Conservation (phyloP, 78 protist genomes). For the Thecamonas trahens region DNA sequence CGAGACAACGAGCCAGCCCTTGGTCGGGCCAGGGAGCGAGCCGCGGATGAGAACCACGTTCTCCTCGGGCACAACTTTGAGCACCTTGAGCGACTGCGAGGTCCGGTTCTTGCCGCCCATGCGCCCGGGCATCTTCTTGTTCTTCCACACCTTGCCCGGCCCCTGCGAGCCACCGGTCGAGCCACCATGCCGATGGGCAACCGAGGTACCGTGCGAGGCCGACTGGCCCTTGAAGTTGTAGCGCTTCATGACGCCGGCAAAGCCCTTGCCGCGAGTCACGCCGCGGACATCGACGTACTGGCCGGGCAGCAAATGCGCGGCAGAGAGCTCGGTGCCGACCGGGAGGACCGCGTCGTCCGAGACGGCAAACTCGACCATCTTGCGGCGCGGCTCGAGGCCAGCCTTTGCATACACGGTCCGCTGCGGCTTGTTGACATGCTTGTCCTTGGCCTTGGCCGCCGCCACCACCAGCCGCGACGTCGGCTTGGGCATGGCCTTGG, state of each 20-base stretch:
- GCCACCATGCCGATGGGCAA: conserved; percentile 47
- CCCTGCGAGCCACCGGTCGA: conserved; percentile 50
- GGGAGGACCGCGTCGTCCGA: conserved; percentile 46
- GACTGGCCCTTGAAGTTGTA: conserved; percentile 54
- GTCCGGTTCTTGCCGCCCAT: conserved; percentile 44
- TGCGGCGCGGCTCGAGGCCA: conserved; percentile 43
- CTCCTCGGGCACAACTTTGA: conserved; percentile 15
- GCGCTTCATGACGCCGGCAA: conserved; percentile 62
- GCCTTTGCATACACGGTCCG: conserved; percentile 30
- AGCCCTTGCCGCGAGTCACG: conserved; percentile 61
- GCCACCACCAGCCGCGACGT: too few species aligned
- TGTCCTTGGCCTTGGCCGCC: conserved; percentile 31
- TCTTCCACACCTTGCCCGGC: conserved; percentile 45
- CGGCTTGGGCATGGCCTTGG: too few species aligned
- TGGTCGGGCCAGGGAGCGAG: conserved; percentile 46
- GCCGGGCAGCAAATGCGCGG: conserved; percentile 65
- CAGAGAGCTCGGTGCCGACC: conserved; percentile 38
- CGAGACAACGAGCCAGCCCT: conserved; percentile 8
- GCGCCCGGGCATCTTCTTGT: conserved; percentile 68
- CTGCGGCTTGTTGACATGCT: conserved; percentile 25
- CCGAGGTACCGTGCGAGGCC: conserved; percentile 62
- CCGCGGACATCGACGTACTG: conserved; percentile 48
- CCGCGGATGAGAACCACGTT: conserved; percentile 44
- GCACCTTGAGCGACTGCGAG: conserved; percentile 18
- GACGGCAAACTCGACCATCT: conserved; percentile 45